Conservation (phyloP, 2,329 filamentous ascomycete species). For the Alternaria sp. region DNA sequence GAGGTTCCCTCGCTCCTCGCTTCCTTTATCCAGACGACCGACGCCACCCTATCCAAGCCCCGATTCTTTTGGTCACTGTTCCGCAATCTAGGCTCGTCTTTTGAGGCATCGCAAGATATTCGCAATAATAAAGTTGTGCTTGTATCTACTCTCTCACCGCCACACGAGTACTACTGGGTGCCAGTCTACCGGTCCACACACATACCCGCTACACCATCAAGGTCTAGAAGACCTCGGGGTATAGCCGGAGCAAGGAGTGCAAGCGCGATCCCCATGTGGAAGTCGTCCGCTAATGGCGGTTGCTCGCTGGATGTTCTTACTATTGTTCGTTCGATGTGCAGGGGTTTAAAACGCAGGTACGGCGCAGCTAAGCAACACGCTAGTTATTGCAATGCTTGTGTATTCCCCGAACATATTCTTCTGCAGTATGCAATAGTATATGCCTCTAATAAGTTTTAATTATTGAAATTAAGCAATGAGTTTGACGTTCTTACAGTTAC, state of each 20-base stretch:
- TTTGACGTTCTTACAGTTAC: background rate
- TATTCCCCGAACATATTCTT: accelerated
- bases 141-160: no score
- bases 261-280: background rate
- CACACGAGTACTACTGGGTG: background rate
- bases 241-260: background rate
- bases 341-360: background rate
- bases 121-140: no score
- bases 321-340: background rate
- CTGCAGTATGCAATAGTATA: accelerated
- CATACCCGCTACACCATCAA: background rate
- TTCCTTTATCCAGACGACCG: background rate
- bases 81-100: background rate
- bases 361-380: background rate
- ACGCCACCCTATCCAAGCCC: background rate
- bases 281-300: background rate
- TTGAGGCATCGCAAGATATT: no score
- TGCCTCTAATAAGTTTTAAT: background rate
- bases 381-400: background rate
- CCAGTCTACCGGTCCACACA: background rate
- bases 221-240: background rate
- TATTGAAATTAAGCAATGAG: background rate
- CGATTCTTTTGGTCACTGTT: background rate
- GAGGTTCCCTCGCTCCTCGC: background rate
- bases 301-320: background rate